These are phyloP conservation scores for Penicillium corylophilum DNA, from an alignment of 2,329 filamentous ascomycete genomes.

Conservation along the genomic window DNA sequence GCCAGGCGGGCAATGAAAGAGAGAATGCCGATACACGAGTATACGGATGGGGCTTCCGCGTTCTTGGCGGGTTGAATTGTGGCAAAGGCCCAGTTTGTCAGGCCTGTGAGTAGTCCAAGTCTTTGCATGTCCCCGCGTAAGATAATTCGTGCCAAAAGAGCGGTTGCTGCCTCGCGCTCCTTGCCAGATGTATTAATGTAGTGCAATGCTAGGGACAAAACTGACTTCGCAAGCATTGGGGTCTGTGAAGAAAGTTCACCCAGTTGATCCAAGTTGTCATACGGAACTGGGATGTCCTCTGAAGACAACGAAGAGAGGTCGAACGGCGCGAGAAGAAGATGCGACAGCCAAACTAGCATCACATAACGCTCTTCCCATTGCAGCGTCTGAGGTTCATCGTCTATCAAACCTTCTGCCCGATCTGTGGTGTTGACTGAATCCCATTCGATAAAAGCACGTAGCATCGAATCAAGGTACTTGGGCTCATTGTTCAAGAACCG, in stretches of 20 bases:
- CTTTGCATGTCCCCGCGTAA: constrained; percentile 85
- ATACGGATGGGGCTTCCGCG: constrained; percentile 54
- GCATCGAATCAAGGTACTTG: constrained; percentile 75
- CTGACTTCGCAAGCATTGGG: constrained; percentile 68
- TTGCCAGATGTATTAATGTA: constrained; percentile 77
- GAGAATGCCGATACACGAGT: constrained; percentile 74
- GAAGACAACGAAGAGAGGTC: constrained; percentile 81
- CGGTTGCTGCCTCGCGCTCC: constrained; percentile 83
- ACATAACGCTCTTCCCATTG: constrained; percentile 89
- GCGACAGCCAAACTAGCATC: constrained; percentile 81
- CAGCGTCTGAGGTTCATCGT: constrained; percentile 44
- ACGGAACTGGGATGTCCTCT: constrained; percentile 36
- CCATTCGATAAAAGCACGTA: constrained; percentile 69
- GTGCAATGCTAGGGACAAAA: constrained; percentile 68
- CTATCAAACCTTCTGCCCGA: constrained; percentile 11
- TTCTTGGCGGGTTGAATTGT: constrained; percentile 53
- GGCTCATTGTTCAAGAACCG: constrained; percentile 90
- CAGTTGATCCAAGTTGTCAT: constrained; percentile 31
- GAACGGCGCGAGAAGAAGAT: constrained; percentile 82
- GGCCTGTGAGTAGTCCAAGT: constrained; percentile 64
- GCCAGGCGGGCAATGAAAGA: constrained; percentile 76
- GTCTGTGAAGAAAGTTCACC: constrained; percentile 56
- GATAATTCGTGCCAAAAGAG: constrained; percentile 76
- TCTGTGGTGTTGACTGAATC: constrained; percentile 27
- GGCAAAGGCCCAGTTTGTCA: constrained; percentile 70